Conservation (phyloP, 2,329 filamentous ascomycete genomes). For the Eurotiales sp. region DNA sequence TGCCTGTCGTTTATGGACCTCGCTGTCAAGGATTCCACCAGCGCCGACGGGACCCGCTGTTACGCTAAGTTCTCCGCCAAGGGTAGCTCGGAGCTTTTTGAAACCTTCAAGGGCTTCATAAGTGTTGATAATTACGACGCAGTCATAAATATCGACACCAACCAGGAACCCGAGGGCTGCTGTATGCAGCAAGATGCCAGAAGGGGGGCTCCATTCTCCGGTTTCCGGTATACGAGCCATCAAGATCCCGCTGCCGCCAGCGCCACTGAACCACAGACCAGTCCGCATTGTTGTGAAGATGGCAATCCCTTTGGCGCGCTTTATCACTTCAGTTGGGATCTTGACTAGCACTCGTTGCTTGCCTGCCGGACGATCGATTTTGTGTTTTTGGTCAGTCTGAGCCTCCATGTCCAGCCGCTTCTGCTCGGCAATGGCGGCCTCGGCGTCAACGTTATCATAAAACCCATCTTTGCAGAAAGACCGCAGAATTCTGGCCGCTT, state of each 20-base stretch:
- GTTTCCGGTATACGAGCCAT: slow-evolving; percentile 74
- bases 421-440: slow-evolving; percentile 31
- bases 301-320: slow-evolving; percentile 83
- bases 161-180: slow-evolving; percentile 83
- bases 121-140: slow-evolving; percentile 87
- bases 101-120: slow-evolving; percentile 80
- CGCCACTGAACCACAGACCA: slow-evolving; percentile 85
- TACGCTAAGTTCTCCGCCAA: slow-evolving; percentile 77
- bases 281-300: slow-evolving; percentile 96
- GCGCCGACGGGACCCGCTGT: slow-evolving; percentile 73
- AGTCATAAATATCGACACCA: slow-evolving; percentile 93
- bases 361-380: slow-evolving; percentile 52
- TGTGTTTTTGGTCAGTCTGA: slow-evolving; percentile 36
- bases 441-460: slow-evolving; percentile 38
- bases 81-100: slow-evolving; percentile 70
- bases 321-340: slow-evolving; percentile 80
- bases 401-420: neutral
- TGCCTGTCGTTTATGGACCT: slow-evolving; percentile 63
- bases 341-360: slow-evolving; percentile 69
- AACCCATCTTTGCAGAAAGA: slow-evolving; percentile 84
- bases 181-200: slow-evolving; percentile 86
- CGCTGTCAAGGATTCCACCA: slow-evolving; percentile 68
- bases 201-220: slow-evolving; percentile 86
- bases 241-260: slow-evolving; percentile 82
- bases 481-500: slow-evolving; percentile 81